Percentiles rank a stretch among this genome's conserved stretches.
Evolutionary conservation across 352 stramenopile genomes (phyloP).

Genomic region (Phytophthora pini): DNA sequence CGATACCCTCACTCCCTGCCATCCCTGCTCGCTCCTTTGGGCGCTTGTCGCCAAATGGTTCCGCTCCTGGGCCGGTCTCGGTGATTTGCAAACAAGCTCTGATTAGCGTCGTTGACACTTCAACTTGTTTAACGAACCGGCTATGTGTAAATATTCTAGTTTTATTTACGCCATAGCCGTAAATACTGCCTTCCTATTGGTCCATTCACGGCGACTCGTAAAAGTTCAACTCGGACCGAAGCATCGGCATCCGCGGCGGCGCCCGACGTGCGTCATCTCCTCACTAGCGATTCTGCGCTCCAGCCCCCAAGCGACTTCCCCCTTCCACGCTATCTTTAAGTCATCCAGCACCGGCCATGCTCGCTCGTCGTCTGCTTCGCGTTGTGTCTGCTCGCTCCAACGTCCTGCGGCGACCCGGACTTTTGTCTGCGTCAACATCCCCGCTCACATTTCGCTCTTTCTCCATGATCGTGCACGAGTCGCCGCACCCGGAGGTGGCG

Average conservation of each 20-base stretch:
- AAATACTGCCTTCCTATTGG: slow-evolving; percentile 13
- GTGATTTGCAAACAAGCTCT: slow-evolving; percentile 20
- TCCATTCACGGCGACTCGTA: slow-evolving; percentile 3
- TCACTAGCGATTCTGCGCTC: slow-evolving; percentile 18
- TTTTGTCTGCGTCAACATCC: slow-evolving; percentile 12
- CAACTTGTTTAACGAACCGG: slow-evolving; percentile 15
- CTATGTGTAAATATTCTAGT: slow-evolving; percentile 3
- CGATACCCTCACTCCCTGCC: no score
- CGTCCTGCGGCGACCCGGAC: slow-evolving; percentile 7
- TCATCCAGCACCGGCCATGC: slow-evolving; percentile 10
- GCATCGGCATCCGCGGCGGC: not conserved
- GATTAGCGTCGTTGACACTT: slow-evolving; percentile 10
- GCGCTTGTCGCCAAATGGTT: slow-evolving; percentile 10
- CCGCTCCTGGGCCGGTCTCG: not conserved
- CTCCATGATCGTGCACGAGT: slow-evolving; percentile 65
- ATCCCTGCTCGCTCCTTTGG: not conserved
- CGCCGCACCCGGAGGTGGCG: slow-evolving; percentile 52
- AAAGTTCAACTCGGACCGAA: slow-evolving; percentile 23
- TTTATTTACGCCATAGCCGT: slow-evolving; percentile 12
- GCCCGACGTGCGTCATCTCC: slow-evolving; percentile 20
- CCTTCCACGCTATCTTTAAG: not conserved
- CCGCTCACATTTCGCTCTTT: slow-evolving; percentile 34
- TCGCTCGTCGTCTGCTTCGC: slow-evolving; percentile 37
- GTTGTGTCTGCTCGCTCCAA: slow-evolving; percentile 17
- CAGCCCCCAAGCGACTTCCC: slow-evolving; percentile 5